These are phyloP conservation scores for Scheffersomyces lignosus DNA, from an alignment of 805 yeast species.

Conservation along the genomic window DNA sequence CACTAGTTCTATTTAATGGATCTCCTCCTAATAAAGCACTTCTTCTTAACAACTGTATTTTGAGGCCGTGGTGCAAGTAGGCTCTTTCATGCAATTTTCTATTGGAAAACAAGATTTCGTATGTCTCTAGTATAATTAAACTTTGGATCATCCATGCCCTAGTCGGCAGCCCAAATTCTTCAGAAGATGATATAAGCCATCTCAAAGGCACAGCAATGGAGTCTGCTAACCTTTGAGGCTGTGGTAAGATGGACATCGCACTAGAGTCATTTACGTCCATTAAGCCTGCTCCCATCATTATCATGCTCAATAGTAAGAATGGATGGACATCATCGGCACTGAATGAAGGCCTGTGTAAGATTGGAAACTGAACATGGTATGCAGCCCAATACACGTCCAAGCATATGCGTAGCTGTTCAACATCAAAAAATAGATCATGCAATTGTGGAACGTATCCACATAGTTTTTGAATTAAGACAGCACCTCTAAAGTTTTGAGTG, in stretches of 20 bases:
- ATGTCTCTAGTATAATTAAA: slow-evolving; percentile 2
- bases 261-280: background rate
- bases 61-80: slow-evolving; percentile 5
- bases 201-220: slow-evolving; percentile 5
- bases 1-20: slow-evolving; percentile 1
- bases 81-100: slow-evolving; percentile 5
- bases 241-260: background rate
- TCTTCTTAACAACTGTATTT: slow-evolving; percentile 4
- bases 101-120: slow-evolving; percentile 1
- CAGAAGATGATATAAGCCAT: slow-evolving; percentile 3
- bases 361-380: slow-evolving; percentile 5
- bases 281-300: slow-evolving; percentile 6
- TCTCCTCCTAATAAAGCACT: slow-evolving; percentile 5
- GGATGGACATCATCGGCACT: slow-evolving; percentile 2
- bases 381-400: slow-evolving; percentile 3
- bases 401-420: background rate
- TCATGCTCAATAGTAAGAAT: slow-evolving; percentile 2
- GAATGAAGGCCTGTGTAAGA: slow-evolving; percentile 5
- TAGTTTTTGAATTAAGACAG: background rate
- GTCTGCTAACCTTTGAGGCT: slow-evolving; percentile 1
- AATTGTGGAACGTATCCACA: background rate
- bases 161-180: slow-evolving; percentile 3
- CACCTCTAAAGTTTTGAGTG: background rate
- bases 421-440: background rate
- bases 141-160: slow-evolving; percentile 3